Evolutionary conservation across 176 grass and related monocot species (phyloP).

Genomic region (Triticum monococcum): DNA sequence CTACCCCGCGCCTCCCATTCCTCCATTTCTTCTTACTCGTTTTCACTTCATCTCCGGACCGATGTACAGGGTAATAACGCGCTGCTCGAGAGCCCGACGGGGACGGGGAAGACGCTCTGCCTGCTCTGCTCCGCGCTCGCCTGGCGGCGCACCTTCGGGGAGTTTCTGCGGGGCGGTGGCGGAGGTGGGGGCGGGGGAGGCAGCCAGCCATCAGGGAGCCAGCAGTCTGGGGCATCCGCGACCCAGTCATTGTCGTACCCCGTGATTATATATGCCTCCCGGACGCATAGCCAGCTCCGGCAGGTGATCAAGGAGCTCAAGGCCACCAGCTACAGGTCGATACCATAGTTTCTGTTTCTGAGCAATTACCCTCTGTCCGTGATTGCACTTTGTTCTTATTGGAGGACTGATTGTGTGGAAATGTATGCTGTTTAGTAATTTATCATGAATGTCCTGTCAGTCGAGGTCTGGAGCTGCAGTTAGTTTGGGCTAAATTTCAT

Average conservation of each 20-base stretch:
- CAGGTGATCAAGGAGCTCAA: constrained; percentile 96
- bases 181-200: constrained; percentile 28
- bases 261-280: constrained; percentile 89
- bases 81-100: constrained; percentile 88
- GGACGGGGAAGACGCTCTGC: constrained; percentile 93
- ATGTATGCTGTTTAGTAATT: not conserved
- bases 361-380: not conserved
- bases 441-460: not conserved
- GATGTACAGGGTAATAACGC: constrained; percentile 71
- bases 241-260: constrained; percentile 52
- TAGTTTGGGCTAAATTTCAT: constrained; percentile 8
- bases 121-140: constrained; percentile 82
- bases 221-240: constrained; percentile 34
- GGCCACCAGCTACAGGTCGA: constrained; percentile 82
- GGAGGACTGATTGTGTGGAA: not conserved
- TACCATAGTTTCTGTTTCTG: not conserved
- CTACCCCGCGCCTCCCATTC: not conserved
- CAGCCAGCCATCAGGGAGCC: constrained; percentile 41
- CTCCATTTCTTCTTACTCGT: not conserved
- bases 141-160: constrained; percentile 76
- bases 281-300: constrained; percentile 94
- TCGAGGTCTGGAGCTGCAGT: not conserved
- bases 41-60: constrained; percentile 5
- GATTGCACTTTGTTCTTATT: not conserved
- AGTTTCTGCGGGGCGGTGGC: constrained; percentile 57